Evolutionary conservation across 2,329 filamentous ascomycete species (phyloP), one percentile per base, ranked within the genome.

Genomic region (Herpotrichia juniperi): DNA sequence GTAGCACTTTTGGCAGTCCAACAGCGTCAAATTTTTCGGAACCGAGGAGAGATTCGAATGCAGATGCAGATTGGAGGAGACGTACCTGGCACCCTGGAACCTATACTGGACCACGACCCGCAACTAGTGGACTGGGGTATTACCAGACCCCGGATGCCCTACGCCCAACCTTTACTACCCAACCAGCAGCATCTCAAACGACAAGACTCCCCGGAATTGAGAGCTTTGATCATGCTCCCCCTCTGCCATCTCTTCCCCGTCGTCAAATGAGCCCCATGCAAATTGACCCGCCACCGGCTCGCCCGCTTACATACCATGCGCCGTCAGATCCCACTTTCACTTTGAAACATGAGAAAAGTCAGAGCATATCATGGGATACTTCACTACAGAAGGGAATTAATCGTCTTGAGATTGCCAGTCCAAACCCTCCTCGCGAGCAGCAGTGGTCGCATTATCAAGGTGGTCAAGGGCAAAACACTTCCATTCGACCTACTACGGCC

Each of bases 31-130:
- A 82, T 0, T 84, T 87, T 28, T 79, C 80, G 7, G 88, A 85
- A 74, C 81, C 83, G 4, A 79, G 88, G 25, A 81, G 87, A 35
- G 89, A 92, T 34, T 89, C 89, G 0, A 78, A 82, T 8, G 84
- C 81, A 17, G 91, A 96, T 57, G 87, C 91, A 35, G 89, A 90
- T 49, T 90, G 87, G 83, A 86, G 92, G 58, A 82, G 93, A 56
- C 84, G 92, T 47, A 97, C 93, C 2, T 97, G 93, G 93, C 93
- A 97, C 73, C 90, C 91, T 0, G 90, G 91, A 56, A 89, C 86
- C 10, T 79, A 80, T 53, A 81, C 83, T 14, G 74, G 74, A 55
- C 81, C 81, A 53, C 79, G 86, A 26, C 85, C 87, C 43, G 82
- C 84, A 14, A 89, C 87, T 12, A 93, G 90, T 73, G 84, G 88